phyloP scores from a whole-genome alignment of 768 basidiomycete genomes.

The Agaricus sinodeliciosus region DNA sequence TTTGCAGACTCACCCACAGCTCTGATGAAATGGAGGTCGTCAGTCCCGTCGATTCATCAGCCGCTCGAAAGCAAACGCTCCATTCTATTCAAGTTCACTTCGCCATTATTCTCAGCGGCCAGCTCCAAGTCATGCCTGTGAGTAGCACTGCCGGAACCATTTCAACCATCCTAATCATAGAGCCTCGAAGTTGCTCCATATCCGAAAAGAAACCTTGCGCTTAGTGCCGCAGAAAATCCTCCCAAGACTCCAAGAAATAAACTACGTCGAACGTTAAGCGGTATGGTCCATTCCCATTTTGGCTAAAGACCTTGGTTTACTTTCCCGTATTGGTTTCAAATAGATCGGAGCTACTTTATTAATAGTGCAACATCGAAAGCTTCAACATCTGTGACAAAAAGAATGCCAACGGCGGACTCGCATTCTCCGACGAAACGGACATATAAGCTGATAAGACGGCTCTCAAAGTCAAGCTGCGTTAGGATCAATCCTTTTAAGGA shows the following conservation, averaged over 20 bases:
- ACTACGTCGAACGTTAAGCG: conserved; percentile 5
- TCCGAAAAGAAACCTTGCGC: conserved; percentile 1
- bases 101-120: conserved; percentile 5
- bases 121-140: not conserved
- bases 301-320: not conserved
- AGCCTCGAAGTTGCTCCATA: conserved; percentile 3
- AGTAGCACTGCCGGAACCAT: not conserved
- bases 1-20: not conserved
- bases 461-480: not conserved
- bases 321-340: not conserved
- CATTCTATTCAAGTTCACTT: not conserved
- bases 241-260: conserved; percentile 3
- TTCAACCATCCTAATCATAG: not conserved
- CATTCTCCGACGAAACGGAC: conserved; percentile 1
- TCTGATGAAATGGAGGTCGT: not conserved
- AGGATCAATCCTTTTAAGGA: not conserved
- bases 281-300: not conserved
- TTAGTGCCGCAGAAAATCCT: not conserved
- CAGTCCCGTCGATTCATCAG: not conserved
- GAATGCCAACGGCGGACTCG: not conserved
- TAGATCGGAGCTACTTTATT: conserved; percentile 5
- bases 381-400: not conserved
- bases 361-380: not conserved
- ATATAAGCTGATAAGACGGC: not conserved
- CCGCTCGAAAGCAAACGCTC: not conserved